Conservation (phyloP, 73 alveolate species). For the Blepharisma japonicum region DNA sequence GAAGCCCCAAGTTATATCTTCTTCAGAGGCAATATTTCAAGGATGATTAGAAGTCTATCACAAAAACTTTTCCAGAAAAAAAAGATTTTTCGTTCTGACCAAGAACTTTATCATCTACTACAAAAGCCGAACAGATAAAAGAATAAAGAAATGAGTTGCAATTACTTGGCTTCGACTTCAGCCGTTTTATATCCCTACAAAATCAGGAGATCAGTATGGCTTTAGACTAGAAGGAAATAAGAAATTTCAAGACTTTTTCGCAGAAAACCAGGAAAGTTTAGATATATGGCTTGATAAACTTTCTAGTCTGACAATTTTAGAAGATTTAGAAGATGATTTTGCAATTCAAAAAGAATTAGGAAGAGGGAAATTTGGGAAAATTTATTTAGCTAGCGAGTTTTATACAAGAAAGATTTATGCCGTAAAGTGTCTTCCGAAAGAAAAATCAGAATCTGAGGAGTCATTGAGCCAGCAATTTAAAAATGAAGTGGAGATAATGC, state of each 20-base stretch:
- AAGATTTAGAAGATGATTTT: neutral
- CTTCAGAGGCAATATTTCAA: too few relatives aligned
- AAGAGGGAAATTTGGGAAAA: neutral
- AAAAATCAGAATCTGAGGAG: neutral
- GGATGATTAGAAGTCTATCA: too few relatives aligned
- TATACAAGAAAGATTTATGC: neutral
- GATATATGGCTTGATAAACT: neutral
- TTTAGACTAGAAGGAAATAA: too few relatives aligned
- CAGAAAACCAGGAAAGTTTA: neutral
- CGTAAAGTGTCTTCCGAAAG: neutral
- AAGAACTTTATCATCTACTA: too few relatives aligned
- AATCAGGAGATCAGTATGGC: too few relatives aligned
- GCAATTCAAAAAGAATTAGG: conserved; percentile 1
- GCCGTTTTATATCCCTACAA: too few relatives aligned
- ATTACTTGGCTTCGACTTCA: too few relatives aligned
- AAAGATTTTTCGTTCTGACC: too few relatives aligned
- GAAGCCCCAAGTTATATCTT: too few relatives aligned
- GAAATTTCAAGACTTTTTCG: neutral
- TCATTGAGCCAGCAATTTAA: neutral
- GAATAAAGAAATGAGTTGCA: too few relatives aligned
- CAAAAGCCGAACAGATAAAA: too few relatives aligned
- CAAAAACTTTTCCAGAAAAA: too few relatives aligned
- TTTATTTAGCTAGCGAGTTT: neutral
- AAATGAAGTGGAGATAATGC: neutral
- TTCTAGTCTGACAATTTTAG: neutral